Evolutionary conservation across 805 yeast species (phyloP), one percentile per base, ranked within the genome.

Genomic region (Brettanomyces bruxellensis): DNA sequence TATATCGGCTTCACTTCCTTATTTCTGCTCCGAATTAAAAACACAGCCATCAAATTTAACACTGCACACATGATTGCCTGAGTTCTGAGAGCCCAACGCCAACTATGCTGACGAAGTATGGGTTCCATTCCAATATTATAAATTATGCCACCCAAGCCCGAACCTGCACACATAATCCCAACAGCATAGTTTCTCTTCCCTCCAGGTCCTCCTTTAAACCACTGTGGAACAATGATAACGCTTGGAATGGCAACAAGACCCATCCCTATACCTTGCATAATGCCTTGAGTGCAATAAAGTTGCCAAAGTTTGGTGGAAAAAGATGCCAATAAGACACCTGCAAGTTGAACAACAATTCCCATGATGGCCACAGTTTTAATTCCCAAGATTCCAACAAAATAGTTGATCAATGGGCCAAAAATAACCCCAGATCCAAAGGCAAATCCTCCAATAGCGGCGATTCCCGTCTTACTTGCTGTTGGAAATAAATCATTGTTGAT

Each of bases 391-490:
- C 82, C 80, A 35, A 69, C 78, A 71, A 40, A 61, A 9, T 28
- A 73, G 44, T 73, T 75, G 34, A 76, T 66, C 1, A 74, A 38
- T 0, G 84, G 83, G 1, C 77, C 69, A 47, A 72, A 66, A 0
- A 64, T 49, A n/a, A 77, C 52, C 0, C 82, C 81, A 1, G 71
- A 54, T 4, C 81, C 81, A 44, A 82, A 78, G 0, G 83, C 74
- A 9, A 83, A 55, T 3, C 91, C 90, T 0, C 89, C 86, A 47
- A 84, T 72, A 38, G 76, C 64, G 12, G 87, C 86, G 59, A 73
- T 84, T 49, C 81, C 85, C 46, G 75, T 63, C 44, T 73, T 73
- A 1, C 71, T 58, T 0, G 83, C 81, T 3, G 81, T 86, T 0
- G 66, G 64, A 51, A 79, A 82, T 0, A 70, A 64, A 40, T 73